These are phyloP conservation scores for Liquidambar formosana DNA, from an alignment of 164 flowering plant species.

Conservation along the genomic window DNA sequence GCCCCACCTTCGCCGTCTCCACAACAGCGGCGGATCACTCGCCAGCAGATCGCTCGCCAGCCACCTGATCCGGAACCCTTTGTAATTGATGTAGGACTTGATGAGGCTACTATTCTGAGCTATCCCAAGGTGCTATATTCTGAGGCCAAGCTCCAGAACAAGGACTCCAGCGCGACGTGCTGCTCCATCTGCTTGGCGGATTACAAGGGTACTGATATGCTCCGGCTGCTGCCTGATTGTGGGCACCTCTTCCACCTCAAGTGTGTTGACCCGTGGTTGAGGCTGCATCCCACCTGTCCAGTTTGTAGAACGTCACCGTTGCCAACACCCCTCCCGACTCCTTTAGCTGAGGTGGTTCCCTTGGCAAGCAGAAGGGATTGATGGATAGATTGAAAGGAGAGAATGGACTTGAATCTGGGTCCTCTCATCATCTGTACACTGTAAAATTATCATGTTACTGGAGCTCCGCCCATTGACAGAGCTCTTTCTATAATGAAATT, in stretches of 20 bases:
- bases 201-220: slow-evolving; percentile 55
- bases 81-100: slow-evolving; percentile 54
- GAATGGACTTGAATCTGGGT: no score
- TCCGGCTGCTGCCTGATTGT: slow-evolving; percentile 75
- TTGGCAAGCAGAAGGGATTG: slow-evolving; percentile 34
- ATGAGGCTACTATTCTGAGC: slow-evolving; percentile 59
- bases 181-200: slow-evolving; percentile 87
- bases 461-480: no score
- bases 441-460: no score
- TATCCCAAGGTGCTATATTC: slow-evolving; percentile 72
- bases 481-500: no score
- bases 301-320: slow-evolving; percentile 72
- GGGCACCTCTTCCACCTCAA: slow-evolving; percentile 66
- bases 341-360: slow-evolving; percentile 74
- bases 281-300: slow-evolving; percentile 78
- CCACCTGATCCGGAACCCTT: neutral
- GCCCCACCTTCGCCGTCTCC: neutral
- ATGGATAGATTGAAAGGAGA: neutral
- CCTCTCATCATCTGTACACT: no score
- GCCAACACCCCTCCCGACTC: slow-evolving; percentile 67
- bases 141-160: slow-evolving; percentile 39
- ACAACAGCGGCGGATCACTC: neutral
- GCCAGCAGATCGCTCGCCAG: neutral
- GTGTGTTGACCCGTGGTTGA: slow-evolving; percentile 81
- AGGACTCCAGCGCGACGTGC: slow-evolving; percentile 43